phyloP scores from a whole-genome alignment of 371 early-diverging fungal genomes.

The Rhizopus microsporus region DNA sequence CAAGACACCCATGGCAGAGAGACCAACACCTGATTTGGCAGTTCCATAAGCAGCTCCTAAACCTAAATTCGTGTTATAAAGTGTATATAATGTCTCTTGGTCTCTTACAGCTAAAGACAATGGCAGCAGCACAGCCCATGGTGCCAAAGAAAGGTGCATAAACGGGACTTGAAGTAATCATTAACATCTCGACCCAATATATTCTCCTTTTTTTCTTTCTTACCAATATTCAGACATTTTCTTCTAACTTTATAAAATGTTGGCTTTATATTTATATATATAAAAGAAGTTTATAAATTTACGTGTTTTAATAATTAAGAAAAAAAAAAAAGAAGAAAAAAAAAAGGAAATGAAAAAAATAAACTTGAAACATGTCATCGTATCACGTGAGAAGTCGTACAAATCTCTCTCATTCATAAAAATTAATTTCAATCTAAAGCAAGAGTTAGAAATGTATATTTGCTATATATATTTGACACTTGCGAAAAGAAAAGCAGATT shows the following conservation, averaged over 20 bases:
- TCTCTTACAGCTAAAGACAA: slow-evolving; percentile 91
- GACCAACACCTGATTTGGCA: slow-evolving; percentile 94
- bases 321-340: neutral
- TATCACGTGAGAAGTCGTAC: slow-evolving; percentile 5
- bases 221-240: slow-evolving; percentile 23
- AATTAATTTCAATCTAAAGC: slow-evolving; percentile 34
- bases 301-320: slow-evolving; percentile 6
- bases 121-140: slow-evolving; percentile 92
- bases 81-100: neutral
- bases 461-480: slow-evolving; percentile 13
- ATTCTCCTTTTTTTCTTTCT: neutral
- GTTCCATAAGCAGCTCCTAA: slow-evolving; percentile 97
- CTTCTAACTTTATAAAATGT: too few species aligned
- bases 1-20: slow-evolving; percentile 91
- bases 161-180: slow-evolving; percentile 65
- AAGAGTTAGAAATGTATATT: neutral
- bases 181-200: too few species aligned
- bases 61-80: slow-evolving; percentile 38
- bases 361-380: neutral
- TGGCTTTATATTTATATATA: neutral
- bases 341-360: neutral
- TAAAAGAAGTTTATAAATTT: neutral
- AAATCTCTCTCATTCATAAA: slow-evolving; percentile 14
- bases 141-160: slow-evolving; percentile 96
- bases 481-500: slow-evolving; percentile 52